Percentiles rank a stretch among this genome's conserved stretches.
Conservation (phyloP, 2,329 filamentous ascomycete genomes). For the Sporothrix curviconia region DNA sequence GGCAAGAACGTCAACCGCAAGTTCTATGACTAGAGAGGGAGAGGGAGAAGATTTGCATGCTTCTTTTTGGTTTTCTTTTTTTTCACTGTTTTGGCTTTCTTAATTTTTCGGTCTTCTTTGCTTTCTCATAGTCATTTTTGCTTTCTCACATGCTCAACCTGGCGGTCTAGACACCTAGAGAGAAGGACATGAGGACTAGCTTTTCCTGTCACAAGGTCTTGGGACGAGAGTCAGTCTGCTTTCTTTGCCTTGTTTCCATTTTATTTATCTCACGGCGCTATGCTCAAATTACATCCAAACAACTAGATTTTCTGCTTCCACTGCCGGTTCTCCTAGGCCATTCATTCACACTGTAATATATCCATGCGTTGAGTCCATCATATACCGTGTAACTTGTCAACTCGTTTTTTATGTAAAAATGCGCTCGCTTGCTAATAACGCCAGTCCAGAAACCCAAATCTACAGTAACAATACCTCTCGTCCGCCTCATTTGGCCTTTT, state of each 20-base stretch:
- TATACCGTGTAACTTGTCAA: background rate
- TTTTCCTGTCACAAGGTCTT: background rate
- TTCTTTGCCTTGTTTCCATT: background rate
- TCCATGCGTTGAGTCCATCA: background rate
- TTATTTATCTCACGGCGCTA: background rate
- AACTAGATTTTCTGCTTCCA: background rate
- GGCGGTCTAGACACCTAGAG: constrained; percentile 1
- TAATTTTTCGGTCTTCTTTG: background rate
- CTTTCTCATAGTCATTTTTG: background rate
- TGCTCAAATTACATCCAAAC: background rate
- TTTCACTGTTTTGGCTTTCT: background rate
- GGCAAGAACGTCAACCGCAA: constrained; percentile 92
- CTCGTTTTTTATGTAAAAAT: background rate
- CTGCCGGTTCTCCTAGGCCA: background rate
- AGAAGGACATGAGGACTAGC: background rate
- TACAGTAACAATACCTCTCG: background rate
- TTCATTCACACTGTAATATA: background rate
- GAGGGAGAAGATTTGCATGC: background rate
- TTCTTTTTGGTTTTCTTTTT: background rate
- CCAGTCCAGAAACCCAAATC: background rate
- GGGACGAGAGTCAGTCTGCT: background rate
- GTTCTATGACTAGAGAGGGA: constrained; percentile 66
- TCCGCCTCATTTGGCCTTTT: background rate
- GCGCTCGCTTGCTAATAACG: background rate
- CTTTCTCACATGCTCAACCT: background rate